phyloP scores from a whole-genome alignment of 768 basidiomycete species.

The Inosperma sp. region DNA sequence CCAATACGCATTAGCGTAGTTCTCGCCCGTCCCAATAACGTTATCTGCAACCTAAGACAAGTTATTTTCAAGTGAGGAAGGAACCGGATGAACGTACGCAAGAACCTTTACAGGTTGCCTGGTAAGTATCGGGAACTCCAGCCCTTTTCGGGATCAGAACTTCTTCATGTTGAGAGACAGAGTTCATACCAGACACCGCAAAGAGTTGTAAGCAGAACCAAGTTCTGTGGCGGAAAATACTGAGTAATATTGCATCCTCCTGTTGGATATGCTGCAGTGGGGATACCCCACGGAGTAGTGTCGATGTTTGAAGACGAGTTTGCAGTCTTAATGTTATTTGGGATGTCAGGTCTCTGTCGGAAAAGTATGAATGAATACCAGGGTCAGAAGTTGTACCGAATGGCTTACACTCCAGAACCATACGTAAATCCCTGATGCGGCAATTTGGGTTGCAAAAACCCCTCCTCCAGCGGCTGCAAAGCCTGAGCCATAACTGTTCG shows the following conservation, averaged over 20 bases:
- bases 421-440: conserved; percentile 38
- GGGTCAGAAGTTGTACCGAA: neutral
- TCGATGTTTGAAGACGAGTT: conserved; percentile 36
- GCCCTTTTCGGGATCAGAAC: conserved; percentile 6
- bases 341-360: conserved; percentile 40
- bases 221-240: conserved; percentile 59
- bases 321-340: conserved; percentile 31
- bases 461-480: conserved; percentile 73
- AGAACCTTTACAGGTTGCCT: conserved; percentile 5
- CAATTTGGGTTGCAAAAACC: conserved; percentile 71
- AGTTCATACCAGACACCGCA: conserved; percentile 44
- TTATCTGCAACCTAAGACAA: conserved; percentile 29
- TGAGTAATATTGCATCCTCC: conserved; percentile 47
- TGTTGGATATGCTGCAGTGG: conserved; percentile 59
- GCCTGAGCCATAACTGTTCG: conserved; percentile 59
- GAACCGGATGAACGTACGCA: conserved; percentile 4
- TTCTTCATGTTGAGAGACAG: neutral
- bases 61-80: neutral
- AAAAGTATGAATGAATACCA: neutral
- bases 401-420: conserved; percentile 45
- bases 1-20: conserved; percentile 52
- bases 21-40: conserved; percentile 43
- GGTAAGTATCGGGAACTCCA: conserved; percentile 1
- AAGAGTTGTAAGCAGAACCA: conserved; percentile 67
- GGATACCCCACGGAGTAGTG: conserved; percentile 48